Base-by-base conservation (phyloP, 2,329 filamentous ascomycete genomes). In the Fusarium siculi region DNA sequence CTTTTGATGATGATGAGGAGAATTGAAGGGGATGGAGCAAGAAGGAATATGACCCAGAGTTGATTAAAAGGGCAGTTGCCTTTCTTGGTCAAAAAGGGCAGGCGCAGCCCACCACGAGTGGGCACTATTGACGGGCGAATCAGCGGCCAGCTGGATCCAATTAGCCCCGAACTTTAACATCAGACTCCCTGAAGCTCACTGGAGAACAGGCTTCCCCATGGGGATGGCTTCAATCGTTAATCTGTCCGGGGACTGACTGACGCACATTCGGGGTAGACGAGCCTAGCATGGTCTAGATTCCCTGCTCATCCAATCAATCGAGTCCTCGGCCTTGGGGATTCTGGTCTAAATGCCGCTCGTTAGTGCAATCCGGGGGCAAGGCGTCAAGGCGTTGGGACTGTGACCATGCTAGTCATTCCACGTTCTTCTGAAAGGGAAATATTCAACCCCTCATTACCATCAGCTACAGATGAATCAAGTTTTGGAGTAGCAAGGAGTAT, bases 191-290 rank as follows among this genome's bases (percentile, higher is more conserved):
- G 28, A 66, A 37, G 12, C 40, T 59, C 44, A 59, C 62, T 66
- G 65, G 53, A 39, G 46, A 49, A 53, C 9, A 44, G 18, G 18
- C 23, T 74, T 74, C 73, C 73, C 73, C 73, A 68, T 59, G 72
- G 73, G 73, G 53, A 53, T 67, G 43, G 67, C 64, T 68, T 68
- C 59, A 47, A 11, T 60, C 50, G 70, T 37, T 36, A 40, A 57
- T 66, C 61, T 57, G 70, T 28, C 28, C 11, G 28, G 28, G 28
- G 28, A 30, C 28, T 28, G 25, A 53, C n/a, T 15, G 34, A 28
- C 25, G n/a, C n/a, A n/a, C 36, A 64, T 58, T 23, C 63, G 37
- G 63, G 39, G 55, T 42, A n/a, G 12, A 59, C 42, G 43, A 59
- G 54, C 23, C 44, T 69, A 52, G 39, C 40, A 37, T 36, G 60